A percentile compares a stretch with the other conserved stretches of the same genome.
These are phyloP conservation scores for Amoebophrya sp. DNA, from an alignment of 169 alveolate species.

Conservation along the genomic window DNA sequence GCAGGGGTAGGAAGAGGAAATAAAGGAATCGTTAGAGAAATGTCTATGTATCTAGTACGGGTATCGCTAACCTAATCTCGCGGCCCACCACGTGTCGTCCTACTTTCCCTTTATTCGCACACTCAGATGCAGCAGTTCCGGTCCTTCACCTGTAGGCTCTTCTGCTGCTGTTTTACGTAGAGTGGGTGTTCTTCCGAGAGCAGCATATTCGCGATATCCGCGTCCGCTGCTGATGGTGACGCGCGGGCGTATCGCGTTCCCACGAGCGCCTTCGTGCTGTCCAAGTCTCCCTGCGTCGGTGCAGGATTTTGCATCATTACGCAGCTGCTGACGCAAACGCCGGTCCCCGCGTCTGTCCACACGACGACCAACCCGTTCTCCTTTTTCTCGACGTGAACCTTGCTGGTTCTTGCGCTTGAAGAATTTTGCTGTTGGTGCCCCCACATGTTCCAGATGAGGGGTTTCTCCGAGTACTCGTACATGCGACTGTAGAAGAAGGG, in stretches of 20 bases:
- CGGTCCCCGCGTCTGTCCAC: neutral
- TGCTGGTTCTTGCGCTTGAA: neutral
- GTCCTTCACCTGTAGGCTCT: no score
- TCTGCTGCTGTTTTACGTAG: no score
- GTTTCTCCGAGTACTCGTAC: neutral
- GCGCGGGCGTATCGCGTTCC: neutral
- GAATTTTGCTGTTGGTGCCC: no score
- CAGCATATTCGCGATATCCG: no score
- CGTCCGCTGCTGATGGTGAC: no score
- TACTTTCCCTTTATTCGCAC: neutral
- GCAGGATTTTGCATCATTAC: neutral
- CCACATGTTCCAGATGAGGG: neutral
- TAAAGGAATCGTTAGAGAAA: no score
- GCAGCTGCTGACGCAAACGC: neutral
- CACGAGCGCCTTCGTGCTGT: neutral
- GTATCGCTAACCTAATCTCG: no score
- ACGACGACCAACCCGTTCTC: neutral
- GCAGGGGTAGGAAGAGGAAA: no score
- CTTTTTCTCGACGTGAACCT: neutral
- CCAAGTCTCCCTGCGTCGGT: neutral
- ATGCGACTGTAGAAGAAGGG: neutral
- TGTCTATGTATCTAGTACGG: no score
- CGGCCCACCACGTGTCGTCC: no score
- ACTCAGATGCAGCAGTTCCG: no score
- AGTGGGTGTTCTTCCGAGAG: no score